These are phyloP conservation scores for Pichia sp. DNA, from an alignment of 1,139 yeast genomes.

Conservation along the genomic window DNA sequence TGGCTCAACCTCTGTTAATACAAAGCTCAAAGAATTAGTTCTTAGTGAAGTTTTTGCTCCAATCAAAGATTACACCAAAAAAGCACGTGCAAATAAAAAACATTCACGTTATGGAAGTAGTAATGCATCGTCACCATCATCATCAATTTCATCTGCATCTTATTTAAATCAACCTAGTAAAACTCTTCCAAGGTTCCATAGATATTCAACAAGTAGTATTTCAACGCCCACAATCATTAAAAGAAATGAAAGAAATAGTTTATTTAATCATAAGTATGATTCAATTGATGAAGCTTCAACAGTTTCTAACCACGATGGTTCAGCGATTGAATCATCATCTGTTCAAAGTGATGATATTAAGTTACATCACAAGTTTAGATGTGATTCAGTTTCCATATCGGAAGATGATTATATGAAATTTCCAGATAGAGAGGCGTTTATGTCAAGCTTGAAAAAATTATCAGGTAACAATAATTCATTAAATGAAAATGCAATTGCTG, in stretches of 20 bases:
- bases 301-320: not conserved
- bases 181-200: constrained; percentile 13
- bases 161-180: not conserved
- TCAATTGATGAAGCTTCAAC: not conserved
- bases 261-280: not conserved
- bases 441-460: constrained; percentile 12
- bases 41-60: constrained; percentile 68
- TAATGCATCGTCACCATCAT: constrained; percentile 8
- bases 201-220: constrained; percentile 26
- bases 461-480: not conserved
- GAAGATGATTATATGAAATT: constrained; percentile 29
- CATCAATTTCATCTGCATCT: constrained; percentile 9
- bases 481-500: constrained; percentile 22
- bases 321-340: constrained; percentile 16
- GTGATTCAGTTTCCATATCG: constrained; percentile 3
- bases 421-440: constrained; percentile 15
- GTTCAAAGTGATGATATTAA: constrained; percentile 20
- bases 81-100: constrained; percentile 13
- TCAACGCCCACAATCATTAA: constrained; percentile 6
- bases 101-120: constrained; percentile 10
- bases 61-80: constrained; percentile 28
- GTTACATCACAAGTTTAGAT: constrained; percentile 14
- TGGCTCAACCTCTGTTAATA: constrained; percentile 62
- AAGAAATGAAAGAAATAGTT: not conserved
- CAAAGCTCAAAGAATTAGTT: constrained; percentile 58